Evolutionary conservation across 441 rosid genomes (phyloP).

Genomic region (Populus tomentosa): DNA sequence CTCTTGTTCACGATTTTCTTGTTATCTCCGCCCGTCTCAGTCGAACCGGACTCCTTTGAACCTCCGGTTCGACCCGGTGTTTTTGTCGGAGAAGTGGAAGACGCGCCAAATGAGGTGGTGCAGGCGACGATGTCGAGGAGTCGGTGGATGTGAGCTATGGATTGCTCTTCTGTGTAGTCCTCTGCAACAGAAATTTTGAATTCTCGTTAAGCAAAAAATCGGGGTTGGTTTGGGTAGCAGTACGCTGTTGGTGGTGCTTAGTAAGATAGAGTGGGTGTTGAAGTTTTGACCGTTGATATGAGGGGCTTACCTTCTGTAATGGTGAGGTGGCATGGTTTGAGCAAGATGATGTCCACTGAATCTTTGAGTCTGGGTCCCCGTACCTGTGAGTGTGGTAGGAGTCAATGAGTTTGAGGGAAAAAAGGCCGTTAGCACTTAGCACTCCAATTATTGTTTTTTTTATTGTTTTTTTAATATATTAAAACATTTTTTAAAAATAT

Average conservation of each 20-base stretch:
- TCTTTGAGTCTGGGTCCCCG: constrained; percentile 48
- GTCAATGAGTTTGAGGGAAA: not conserved
- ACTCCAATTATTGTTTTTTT: not conserved
- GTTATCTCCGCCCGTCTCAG: constrained; percentile 24
- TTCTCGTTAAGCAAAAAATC: not conserved
- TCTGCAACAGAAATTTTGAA: constrained; percentile 30
- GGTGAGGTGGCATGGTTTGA: constrained; percentile 54
- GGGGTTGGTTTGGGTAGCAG: not conserved
- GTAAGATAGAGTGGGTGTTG: not conserved
- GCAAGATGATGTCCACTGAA: constrained; percentile 38
- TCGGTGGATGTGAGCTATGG: constrained; percentile 50
- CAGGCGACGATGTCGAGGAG: constrained; percentile 64
- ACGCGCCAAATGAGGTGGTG: constrained; percentile 46
- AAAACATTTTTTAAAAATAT: too few species aligned
- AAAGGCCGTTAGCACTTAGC: not conserved
- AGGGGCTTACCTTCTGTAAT: constrained; percentile 46
- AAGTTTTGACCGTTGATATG: constrained; percentile 17
- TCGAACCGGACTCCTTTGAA: constrained; percentile 34
- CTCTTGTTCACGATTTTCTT: constrained; percentile 9
- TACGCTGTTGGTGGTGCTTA: not conserved
- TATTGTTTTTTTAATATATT: too few species aligned
- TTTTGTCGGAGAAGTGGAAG: constrained; percentile 40
- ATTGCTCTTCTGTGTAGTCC: constrained; percentile 45
- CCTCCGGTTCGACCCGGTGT: constrained; percentile 30
- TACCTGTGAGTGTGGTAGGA: constrained; percentile 28